Conservation (phyloP, 805 yeast genomes). For the Myxozyma mucilagina region DNA sequence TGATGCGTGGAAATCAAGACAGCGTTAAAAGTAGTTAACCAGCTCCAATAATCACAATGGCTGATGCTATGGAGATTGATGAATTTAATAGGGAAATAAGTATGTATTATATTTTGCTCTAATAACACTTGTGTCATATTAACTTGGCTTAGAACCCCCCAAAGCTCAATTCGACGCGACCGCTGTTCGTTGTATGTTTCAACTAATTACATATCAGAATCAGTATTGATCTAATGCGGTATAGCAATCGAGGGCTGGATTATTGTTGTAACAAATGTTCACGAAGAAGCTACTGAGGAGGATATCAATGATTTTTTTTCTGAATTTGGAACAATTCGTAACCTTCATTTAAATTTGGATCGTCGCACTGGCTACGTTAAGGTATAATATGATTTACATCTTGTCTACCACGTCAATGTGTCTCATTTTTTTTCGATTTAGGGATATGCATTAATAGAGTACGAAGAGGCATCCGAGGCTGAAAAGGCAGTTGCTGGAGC, state of each 20-base stretch:
- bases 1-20: not conserved
- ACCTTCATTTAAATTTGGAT: conserved; percentile 47
- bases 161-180: conserved; percentile 22
- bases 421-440: not conserved
- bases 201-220: not conserved
- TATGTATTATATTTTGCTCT: not conserved
- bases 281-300: conserved; percentile 51
- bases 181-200: conserved; percentile 26
- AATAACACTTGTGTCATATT: not conserved
- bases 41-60: conserved; percentile 8
- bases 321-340: conserved; percentile 45
- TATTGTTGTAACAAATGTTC: conserved; percentile 44
- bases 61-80: conserved; percentile 30
- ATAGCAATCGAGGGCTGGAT: conserved; percentile 49
- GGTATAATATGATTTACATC: conserved; percentile 24
- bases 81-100: not conserved
- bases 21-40: not conserved
- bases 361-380: conserved; percentile 48
- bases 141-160: conserved; percentile 5
- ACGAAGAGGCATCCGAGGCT: conserved; percentile 41
- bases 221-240: not conserved
- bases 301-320: conserved; percentile 46
- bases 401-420: conserved; percentile 2
- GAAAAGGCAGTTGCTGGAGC: conserved; percentile 39
- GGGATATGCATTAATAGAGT: conserved; percentile 49